Percentiles rank a stretch among this genome's conserved stretches.
Conservation (phyloP, 2,329 filamentous ascomycete species). For the Ilyonectria sp. region DNA sequence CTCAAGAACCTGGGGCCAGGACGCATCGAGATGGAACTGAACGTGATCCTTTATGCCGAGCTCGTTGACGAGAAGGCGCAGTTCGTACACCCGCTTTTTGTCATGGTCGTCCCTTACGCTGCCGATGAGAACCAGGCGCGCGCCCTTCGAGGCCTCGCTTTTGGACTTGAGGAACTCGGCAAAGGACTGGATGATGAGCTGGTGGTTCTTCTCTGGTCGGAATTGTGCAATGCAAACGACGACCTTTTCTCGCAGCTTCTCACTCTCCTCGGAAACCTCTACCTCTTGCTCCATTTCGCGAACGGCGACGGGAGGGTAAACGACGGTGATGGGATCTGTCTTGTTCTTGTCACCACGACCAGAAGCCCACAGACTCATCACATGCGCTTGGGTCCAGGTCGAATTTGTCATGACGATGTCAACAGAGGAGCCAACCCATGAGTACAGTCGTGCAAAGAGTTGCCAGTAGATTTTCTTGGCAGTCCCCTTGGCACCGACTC, state of each 20-base stretch:
- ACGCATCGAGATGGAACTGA: constrained; percentile 90
- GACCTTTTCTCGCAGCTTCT: constrained; percentile 77
- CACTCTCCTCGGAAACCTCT: constrained; percentile 78
- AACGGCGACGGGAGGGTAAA: constrained; percentile 95
- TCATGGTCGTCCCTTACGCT: constrained; percentile 91
- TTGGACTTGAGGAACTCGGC: constrained; percentile 77
- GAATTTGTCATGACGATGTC: constrained; percentile 99
- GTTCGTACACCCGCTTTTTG: constrained; percentile 87
- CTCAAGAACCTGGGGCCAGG: constrained; percentile 88
- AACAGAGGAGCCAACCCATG: constrained; percentile 84
- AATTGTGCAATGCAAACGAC: constrained; percentile 98
- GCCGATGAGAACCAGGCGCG: constrained; percentile 87
- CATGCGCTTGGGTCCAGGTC: constrained; percentile 90
- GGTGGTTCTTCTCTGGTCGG: constrained; percentile 96
- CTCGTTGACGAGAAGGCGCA: constrained; percentile 89
- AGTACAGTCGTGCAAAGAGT: constrained; percentile 86
- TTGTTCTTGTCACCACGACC: constrained; percentile 63
- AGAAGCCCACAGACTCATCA: constrained; percentile 84
- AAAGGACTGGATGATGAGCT: constrained; percentile 88
- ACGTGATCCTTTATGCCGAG: constrained; percentile 87
- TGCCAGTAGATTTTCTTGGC: constrained; percentile 90
- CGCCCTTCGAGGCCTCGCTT: constrained; percentile 64
- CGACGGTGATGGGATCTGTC: constrained; percentile 75
- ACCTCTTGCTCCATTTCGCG: constrained; percentile 84
- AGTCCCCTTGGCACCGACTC: constrained; percentile 77